A percentile compares a stretch with the other conserved stretches of the same genome.
Evolutionary conservation across 345 rosid species (phyloP).

Genomic region (Lepidium africanum): DNA sequence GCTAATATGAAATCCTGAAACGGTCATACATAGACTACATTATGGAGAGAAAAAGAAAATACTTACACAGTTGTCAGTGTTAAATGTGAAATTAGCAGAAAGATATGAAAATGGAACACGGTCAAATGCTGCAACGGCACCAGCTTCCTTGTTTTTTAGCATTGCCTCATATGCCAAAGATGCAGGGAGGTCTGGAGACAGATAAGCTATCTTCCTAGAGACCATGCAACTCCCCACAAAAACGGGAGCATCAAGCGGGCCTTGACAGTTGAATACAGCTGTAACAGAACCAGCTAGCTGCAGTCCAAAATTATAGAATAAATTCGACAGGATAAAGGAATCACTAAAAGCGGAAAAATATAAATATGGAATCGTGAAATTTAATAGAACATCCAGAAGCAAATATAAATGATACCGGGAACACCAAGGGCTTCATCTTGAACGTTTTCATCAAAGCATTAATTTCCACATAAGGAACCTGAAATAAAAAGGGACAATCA

Average conservation of each 20-base stretch:
- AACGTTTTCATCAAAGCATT: slow-evolving; percentile 91
- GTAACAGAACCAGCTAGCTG: slow-evolving; percentile 98
- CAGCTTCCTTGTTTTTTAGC: slow-evolving; percentile 88
- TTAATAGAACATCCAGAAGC: background rate
- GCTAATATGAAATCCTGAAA: slow-evolving; percentile 6
- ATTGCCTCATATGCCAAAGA: slow-evolving; percentile 80
- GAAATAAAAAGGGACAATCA: slow-evolving; percentile 20
- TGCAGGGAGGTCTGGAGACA: slow-evolving; percentile 54
- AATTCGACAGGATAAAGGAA: background rate
- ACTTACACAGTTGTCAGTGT: slow-evolving; percentile 91
- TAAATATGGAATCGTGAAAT: background rate
- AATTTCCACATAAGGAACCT: slow-evolving; percentile 90
- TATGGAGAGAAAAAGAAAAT: background rate
- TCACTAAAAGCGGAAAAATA: background rate
- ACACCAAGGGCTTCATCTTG: slow-evolving; percentile 79
- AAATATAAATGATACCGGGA: slow-evolving; percentile 54
- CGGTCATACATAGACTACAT: background rate
- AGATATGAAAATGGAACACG: slow-evolving; percentile 94
- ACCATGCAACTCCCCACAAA: slow-evolving; percentile 98
- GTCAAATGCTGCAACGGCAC: slow-evolving; percentile 98
- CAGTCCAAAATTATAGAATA: slow-evolving; percentile 30
- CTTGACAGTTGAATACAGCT: slow-evolving; percentile 98
- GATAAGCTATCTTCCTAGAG: slow-evolving; percentile 71
- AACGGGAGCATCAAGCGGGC: slow-evolving; percentile 88
- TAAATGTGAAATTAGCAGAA: slow-evolving; percentile 93